A percentile compares a stretch with the other conserved stretches of the same genome.
These are phyloP conservation scores for Sporothrix luriei DNA, from an alignment of 2,329 filamentous ascomycete genomes.

Conservation along the genomic window DNA sequence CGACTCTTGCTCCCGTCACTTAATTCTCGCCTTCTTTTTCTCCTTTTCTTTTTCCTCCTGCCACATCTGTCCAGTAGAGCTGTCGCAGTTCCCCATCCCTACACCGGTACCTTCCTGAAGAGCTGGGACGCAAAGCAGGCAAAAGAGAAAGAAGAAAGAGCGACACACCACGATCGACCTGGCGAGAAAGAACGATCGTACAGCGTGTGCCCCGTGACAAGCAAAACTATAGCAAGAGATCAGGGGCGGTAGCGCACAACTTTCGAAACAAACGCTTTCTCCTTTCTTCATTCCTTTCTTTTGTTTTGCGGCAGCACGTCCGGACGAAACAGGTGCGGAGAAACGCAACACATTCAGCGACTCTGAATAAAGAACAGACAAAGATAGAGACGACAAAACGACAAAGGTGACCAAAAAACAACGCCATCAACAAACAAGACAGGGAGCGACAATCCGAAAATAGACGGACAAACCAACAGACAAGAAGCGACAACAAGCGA, in stretches of 20 bases:
- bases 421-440: neutral
- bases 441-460: conserved; percentile 6
- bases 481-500: neutral
- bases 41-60: neutral
- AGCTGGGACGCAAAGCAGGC: neutral
- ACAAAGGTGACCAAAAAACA: neutral
- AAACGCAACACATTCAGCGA: neutral
- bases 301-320: too few species aligned
- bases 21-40: neutral
- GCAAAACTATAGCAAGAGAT: neutral
- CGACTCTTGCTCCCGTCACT: neutral
- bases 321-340: conserved; percentile 9
- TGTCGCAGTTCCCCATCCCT: conserved; percentile 25
- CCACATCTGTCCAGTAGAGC: conserved; percentile 18
- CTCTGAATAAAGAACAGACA: neutral
- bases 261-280: conserved; percentile 10
- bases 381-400: neutral
- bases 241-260: neutral
- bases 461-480: neutral
- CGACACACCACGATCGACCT: neutral
- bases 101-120: conserved; percentile 20
- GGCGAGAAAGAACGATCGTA: neutral
- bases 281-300: too few species aligned
- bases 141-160: neutral
- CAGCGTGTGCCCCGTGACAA: neutral